Percentiles rank a stretch among this genome's conserved stretches.
Conservation (phyloP, 2,329 filamentous ascomycete genomes). For the Lojkania enalia region DNA sequence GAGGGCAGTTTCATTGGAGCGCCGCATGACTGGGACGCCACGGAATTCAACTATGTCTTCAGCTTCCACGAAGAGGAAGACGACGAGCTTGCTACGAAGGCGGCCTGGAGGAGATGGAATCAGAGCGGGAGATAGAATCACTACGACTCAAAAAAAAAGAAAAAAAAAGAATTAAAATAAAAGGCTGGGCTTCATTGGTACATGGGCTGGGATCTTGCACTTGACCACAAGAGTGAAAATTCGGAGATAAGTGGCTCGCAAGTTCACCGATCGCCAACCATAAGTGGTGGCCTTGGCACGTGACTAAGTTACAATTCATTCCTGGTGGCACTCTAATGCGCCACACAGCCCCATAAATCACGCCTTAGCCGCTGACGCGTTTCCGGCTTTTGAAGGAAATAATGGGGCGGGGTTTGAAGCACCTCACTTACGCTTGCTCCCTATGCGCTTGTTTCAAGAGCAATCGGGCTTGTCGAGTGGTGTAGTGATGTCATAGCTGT, state of each 20-base stretch:
- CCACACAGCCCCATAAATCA: neutral
- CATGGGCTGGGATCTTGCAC: too few relatives aligned
- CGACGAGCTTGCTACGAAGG: slow-evolving; percentile 7
- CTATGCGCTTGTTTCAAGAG: neutral
- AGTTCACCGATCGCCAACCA: slow-evolving; percentile 1
- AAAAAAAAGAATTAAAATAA: too few relatives aligned
- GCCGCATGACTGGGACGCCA: neutral
- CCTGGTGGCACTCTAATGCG: too few relatives aligned
- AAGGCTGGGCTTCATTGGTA: too few relatives aligned
- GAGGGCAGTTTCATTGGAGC: slow-evolving; percentile 5
- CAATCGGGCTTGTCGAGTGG: neutral
- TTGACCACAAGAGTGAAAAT: too few relatives aligned
- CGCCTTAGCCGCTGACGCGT: neutral
- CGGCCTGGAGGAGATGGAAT: slow-evolving; percentile 1
- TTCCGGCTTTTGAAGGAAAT: neutral
- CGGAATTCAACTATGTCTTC: neutral
- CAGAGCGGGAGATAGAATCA: neutral
- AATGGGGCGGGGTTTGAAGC: neutral
- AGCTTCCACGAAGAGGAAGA: slow-evolving; percentile 8
- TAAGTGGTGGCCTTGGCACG: neutral
- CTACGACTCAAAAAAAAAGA: neutral
- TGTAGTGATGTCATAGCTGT: neutral
- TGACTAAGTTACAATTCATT: too few relatives aligned
- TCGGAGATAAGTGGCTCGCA: neutral
- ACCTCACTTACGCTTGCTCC: neutral